Evolutionary conservation across 441 rosid genomes (phyloP).

Genomic region (Pelargonium fulgidum): DNA sequence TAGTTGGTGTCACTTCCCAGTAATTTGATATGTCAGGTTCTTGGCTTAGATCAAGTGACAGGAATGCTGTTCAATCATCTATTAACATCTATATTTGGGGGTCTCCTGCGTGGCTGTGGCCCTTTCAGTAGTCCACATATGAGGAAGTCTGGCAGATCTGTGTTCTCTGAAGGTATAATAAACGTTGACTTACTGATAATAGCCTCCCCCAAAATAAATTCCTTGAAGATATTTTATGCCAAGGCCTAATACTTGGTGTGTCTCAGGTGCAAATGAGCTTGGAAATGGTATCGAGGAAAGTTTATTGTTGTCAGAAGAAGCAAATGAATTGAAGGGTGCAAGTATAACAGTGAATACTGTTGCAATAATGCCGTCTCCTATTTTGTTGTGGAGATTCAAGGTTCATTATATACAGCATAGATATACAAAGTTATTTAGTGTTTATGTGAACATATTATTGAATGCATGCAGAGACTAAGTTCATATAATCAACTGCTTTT

Average conservation of each 20-base stretch:
- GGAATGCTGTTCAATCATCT: constrained; percentile 2
- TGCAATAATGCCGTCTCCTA: constrained; percentile 63
- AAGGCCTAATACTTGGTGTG: constrained; percentile 18
- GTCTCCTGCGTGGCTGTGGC: constrained; percentile 32
- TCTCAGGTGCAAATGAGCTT: constrained; percentile 38
- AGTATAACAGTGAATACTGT: constrained; percentile 38
- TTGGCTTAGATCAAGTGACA: constrained; percentile 10
- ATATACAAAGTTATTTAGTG: neutral
- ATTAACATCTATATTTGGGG: constrained; percentile 63
- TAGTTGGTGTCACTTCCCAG: neutral
- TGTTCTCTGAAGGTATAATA: constrained; percentile 44
- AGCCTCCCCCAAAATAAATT: neutral
- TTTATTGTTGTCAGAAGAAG: constrained; percentile 37
- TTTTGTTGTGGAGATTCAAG: constrained; percentile 76
- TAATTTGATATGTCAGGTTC: constrained; percentile 10
- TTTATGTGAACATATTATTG: no score
- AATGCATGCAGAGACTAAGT: neutral
- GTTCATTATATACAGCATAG: constrained; percentile 25
- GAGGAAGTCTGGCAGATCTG: constrained; percentile 74
- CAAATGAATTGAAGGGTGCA: constrained; percentile 41
- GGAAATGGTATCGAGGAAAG: constrained; percentile 52
- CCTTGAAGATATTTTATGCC: constrained; percentile 3
- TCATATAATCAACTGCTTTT: neutral
- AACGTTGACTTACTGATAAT: neutral
- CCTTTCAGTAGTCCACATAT: constrained; percentile 64